Base-by-base conservation (phyloP, 768 basidiomycete species). In the Macrolepiota albuminosa region DNA sequence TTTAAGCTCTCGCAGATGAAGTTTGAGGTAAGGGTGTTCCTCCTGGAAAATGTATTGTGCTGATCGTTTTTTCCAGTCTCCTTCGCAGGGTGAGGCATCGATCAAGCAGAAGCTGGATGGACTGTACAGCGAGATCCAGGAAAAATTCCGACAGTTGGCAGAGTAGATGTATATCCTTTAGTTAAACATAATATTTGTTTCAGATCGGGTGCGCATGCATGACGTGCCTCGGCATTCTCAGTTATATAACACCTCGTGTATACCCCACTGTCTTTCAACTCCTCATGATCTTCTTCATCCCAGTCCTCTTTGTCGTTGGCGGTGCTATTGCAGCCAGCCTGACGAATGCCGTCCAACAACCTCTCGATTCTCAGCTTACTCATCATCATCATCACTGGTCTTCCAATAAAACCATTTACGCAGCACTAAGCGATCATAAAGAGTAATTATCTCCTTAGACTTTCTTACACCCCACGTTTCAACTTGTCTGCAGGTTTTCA, bases 1-100 rank as follows among this genome's bases (percentile, higher is more conserved):
- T 98, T 89, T 80, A 93, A 95, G 73, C 85, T 99, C n/a, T 96
- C 94, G 49, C 95, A 98, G 74, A 95, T 96, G 94, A 98, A 98
- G 73, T 98, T 97, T 70, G 94, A 97, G 87, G 94, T 93, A 67
- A 52, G 84, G 64, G 31, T 52, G 49, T 4, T 50, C 13, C 1
- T 47, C 26, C 31, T 56, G 18, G 40, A 52, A 50, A 39, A 13
- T 45, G 65, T 13, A 34, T 31, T 5, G 29, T 51, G 49, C 50
- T 60, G 56, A 57, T 36, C 36, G 34, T 67, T 39, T 46, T 21
- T 58, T 56, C 21, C 68, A 95, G 91, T 91, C 89, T 26, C 97
- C 97, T 18, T 92, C 93, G 8, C 88, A 94, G 77, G 93, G 94
- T 42, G 82, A 95, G 74, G 91, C 93, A 60, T 73, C 80, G 4